Base-by-base conservation (phyloP, 2,329 filamentous ascomycete species). In the Alternaria viburni region DNA sequence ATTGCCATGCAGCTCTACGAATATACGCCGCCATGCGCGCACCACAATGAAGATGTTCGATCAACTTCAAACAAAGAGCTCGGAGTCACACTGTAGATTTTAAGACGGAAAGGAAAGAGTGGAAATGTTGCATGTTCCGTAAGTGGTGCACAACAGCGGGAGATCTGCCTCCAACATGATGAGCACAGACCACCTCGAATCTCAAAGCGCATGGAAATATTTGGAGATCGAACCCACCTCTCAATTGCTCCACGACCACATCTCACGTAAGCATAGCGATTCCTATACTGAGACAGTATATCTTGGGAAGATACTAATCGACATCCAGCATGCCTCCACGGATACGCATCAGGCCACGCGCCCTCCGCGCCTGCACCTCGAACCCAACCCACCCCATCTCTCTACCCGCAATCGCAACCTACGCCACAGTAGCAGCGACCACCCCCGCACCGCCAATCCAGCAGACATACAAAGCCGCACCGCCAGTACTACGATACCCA, bases 391-490 rank as follows among this genome's bases (percentile, higher is more conserved):
- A 66, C 50, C 76, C 68, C 73, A 74, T 74, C 74, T 73, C 61
- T 75, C 50, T 67, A 63, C 61, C 67, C 47, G 67, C 69, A 54
- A 52, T 62, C 81, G 79, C 79, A 76, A 65, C 81, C 71, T 84
- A 86, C 75, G 86, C 86, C 56, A 85, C 85, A 36, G 80, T 83
- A 68, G 81, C 83, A 61, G 80, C 85, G 68, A 82, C 82, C 6
- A 85, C 85, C 15, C 84, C 87, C 52, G 84, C 86, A 32, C 80
- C 86, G 11, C 80, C 87, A 50, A 81, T 86, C 58, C 80, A 85
- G 25, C 84, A 86, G 68, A 84, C 83, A 65, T 79, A 79, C 49
- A 75, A 74, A 58, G 81, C 83, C 1, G 71, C 76, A 57, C 75
- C 81, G 7, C 81, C 84, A 30, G 81, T 88, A 21, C 76, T 83